Percentiles rank a stretch among this genome's conserved stretches.
Evolutionary conservation across 2,329 filamentous ascomycete species (phyloP).

Genomic region (Colletotrichum lindemuthianum): DNA sequence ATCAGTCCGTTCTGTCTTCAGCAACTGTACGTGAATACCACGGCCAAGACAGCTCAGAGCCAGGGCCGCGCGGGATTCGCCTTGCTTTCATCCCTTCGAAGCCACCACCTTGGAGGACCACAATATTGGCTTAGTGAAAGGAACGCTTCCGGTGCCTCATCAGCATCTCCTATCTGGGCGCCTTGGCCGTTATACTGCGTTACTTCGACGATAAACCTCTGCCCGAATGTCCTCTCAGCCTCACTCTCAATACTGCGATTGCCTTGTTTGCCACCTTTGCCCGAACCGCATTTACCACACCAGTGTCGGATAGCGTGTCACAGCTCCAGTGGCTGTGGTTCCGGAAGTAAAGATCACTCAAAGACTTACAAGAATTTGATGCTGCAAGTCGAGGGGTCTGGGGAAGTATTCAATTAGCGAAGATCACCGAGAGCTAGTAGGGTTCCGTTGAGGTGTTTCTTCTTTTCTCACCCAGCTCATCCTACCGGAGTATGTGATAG

Average conservation of each 20-base stretch:
- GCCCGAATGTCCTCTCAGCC: slow-evolving; percentile 38
- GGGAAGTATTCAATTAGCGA: slow-evolving; percentile 29
- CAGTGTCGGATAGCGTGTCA: slow-evolving; percentile 39
- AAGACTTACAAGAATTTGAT: slow-evolving; percentile 40
- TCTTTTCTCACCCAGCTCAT: neutral
- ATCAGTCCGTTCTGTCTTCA: too few species aligned
- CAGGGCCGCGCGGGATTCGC: too few species aligned
- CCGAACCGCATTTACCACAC: slow-evolving; percentile 38
- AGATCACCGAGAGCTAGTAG: slow-evolving; percentile 15
- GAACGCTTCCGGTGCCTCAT: neutral
- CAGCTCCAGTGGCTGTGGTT: slow-evolving; percentile 41
- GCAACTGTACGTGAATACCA: too few species aligned
- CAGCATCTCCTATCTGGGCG: neutral
- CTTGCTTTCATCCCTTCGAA: neutral
- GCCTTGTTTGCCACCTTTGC: slow-evolving; percentile 40
- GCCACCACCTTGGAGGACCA: neutral
- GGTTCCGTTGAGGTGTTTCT: neutral
- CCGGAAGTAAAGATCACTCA: slow-evolving; percentile 26
- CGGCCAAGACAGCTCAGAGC: too few species aligned
- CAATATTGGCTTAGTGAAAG: neutral
- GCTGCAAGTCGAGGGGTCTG: slow-evolving; percentile 37
- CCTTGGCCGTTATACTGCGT: neutral
- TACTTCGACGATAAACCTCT: slow-evolving; percentile 36
- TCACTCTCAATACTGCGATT: slow-evolving; percentile 42
- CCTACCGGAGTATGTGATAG: too few species aligned